Evolutionary conservation across 768 basidiomycete genomes (phyloP), one percentile per base, ranked within the genome.

Genomic region (Mycena alexandri): DNA sequence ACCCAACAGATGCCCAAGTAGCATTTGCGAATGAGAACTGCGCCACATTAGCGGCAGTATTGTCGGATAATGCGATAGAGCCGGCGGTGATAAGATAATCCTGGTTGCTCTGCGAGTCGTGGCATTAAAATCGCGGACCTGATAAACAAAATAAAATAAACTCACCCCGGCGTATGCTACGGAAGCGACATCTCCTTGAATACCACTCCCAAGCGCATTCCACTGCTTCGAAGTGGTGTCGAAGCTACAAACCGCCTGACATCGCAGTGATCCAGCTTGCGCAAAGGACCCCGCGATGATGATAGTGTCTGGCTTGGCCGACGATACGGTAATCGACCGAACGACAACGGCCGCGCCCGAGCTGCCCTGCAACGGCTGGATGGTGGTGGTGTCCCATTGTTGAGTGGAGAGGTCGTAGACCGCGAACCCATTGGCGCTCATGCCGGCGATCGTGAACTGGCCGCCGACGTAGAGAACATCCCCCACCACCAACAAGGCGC

Each of bases 221-320:
- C 96, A 99, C 76, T 91, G 90, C 66, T 87, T 88, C n/a, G 81
- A 80, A 0, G 75, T 75, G 2, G 84, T 86, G 75, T 96, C 90
- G 73, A 93, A 90, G 21, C 86, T 79, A 76, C 97, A 99, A 46
- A 98, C 88, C 2, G 87, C 90, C 43, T 86, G 86, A 77, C 97
- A 98, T 1, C 80, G 77, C 17, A 93, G 79, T 0, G 90, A 86
- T 10, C 95, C 96, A 3, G 93, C 95, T 46, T 89, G 86, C 0
- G 87, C 78, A 70, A 99, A 98, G 2, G 91, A 89, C n/a, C 97
- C 97, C 2, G 93, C 95, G 13, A 98, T 91, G 53, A 98, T 82
- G 59, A 98, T 76, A 2, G 83, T 83, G 52, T 89, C 85, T 25
- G 86, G 72, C 72, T 89, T 86, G 14, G 89, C 85, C 1, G 85